These are phyloP conservation scores for Catunica adiposa DNA, from an alignment of 2,329 filamentous ascomycete species.

Conservation along the genomic window DNA sequence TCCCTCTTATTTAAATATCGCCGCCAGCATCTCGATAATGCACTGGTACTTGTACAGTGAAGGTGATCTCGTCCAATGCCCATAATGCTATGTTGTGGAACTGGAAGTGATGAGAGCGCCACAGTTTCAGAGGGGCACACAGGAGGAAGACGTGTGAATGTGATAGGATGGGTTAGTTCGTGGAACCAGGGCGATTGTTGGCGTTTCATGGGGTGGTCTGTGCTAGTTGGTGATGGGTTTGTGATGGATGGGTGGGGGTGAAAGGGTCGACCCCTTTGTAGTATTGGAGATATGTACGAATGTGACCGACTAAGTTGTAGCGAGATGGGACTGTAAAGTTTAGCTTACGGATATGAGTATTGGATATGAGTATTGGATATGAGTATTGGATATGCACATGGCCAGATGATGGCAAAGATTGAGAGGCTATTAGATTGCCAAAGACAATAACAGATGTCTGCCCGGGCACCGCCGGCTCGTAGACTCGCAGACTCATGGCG, in stretches of 20 bases:
- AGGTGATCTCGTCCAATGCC: too few species aligned
- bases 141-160: neutral
- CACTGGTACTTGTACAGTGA: too few species aligned
- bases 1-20: too few species aligned
- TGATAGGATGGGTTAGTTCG: neutral
- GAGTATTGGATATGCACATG: too few species aligned
- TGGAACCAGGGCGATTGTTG: neutral
- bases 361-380: too few species aligned
- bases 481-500: too few species aligned
- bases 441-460: too few species aligned
- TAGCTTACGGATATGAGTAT: neutral
- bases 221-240: neutral
- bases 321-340: neutral
- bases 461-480: too few species aligned
- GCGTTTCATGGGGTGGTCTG: neutral
- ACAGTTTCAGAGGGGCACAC: neutral
- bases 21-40: too few species aligned
- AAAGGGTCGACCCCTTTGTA: neutral
- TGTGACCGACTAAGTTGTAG: neutral
- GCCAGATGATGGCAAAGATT: too few species aligned
- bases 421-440: too few species aligned
- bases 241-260: neutral
- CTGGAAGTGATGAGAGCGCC: neutral
- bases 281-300: neutral
- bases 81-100: too few species aligned